Evolutionary conservation across 495 filamentous ascomycete species (phyloP), one percentile per base, ranked within the genome.

Genomic region (Penicillium cinerascens): DNA sequence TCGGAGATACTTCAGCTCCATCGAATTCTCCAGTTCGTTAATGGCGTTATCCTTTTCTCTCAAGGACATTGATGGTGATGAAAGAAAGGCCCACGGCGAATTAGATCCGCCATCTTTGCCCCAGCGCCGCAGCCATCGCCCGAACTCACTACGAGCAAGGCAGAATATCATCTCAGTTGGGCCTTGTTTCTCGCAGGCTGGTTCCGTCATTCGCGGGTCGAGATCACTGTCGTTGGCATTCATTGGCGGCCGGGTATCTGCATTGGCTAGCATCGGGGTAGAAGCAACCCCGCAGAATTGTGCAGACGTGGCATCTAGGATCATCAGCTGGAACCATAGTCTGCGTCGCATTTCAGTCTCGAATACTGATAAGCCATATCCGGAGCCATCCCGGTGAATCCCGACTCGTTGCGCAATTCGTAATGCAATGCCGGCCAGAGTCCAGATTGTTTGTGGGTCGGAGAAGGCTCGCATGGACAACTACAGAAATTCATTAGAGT

Each of bases 161-260:
- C 78, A 81, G 56, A 86, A 86, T 21, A 83, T 78, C 85, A 87
- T 87, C 45, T 88, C 85, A 4, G 85, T 86, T 0, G 83, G 71
- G 4, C 83, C 82, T 4, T 77, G 69, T 11, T 78, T 75, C 23
- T 81, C 76, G 39, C 68, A 68, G 8, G 81, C 69, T 0, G 70
- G 60, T 47, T 81, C 74, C 7, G 74, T 80, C 66, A 84, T 82
- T n/a, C 69, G 69, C 4, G 80, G 81, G 43, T 75, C 73, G 18
- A 85, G 73, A 43, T 85, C 81, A 11, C 74, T 76, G 61, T 86
- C 83, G 49, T 82, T 79, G 11, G 80, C 54, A 48, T 85, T 84
- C 29, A 68, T 63, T 18, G 82, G 80, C n/a, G 58, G 59, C 29
- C 59, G 54, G 11, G 69, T 64, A 42, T 76, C 70, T 25, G 55